Evolutionary conservation across 495 filamentous ascomycete species (phyloP), one percentile per base, ranked within the genome.

Genomic region (Podospora conica): DNA sequence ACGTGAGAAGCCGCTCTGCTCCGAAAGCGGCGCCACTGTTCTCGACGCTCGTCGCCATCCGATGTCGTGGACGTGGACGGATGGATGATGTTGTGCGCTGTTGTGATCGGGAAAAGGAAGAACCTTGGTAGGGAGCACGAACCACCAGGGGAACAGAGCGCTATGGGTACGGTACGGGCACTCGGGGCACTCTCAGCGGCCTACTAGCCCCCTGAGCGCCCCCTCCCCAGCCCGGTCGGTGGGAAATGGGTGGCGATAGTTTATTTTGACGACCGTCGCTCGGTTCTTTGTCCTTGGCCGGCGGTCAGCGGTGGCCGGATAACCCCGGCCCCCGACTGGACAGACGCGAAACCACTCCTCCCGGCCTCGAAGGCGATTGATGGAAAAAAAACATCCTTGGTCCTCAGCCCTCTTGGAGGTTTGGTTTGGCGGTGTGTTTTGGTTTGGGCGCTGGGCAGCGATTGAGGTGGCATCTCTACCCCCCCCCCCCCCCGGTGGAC

Each of bases 211-310:
- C n/a, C n/a, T n/a, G n/a, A n/a, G n/a, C n/a, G n/a, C 33, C 33
- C n/a, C 55, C 55, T 15, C 55, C 55, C 10, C 55, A 9, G 21
- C 10, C 55, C 3, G 21, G 22, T 22, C 7, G 23, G 22, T 15
- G 22, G 10, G 24, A 63, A 11, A 23, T 25, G 53, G 22, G 61
- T 63, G 61, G 61, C 61, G 61, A 64, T 58, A 64, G 55, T 64
- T 58, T 64, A 64, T 58, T 64, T 64, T 57, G 53, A 64, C 63
- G 63, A 33, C 63, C 18, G 8, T 48, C 9, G 55, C 21, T 20
- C 11, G 18, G 15, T 56, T 15, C 20, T 57, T 53, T 20, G 15
- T 48, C 3, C 55, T 12, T 53, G 29, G 53, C 62, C 22, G 31
- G 61, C 0, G 23, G 7, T 61, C 23, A 10, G 20, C 24, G 33